Percentiles rank a stretch among this genome's conserved stretches.
Conservation (phyloP, 768 basidiomycete species). For the Tulasnella calospora region DNA sequence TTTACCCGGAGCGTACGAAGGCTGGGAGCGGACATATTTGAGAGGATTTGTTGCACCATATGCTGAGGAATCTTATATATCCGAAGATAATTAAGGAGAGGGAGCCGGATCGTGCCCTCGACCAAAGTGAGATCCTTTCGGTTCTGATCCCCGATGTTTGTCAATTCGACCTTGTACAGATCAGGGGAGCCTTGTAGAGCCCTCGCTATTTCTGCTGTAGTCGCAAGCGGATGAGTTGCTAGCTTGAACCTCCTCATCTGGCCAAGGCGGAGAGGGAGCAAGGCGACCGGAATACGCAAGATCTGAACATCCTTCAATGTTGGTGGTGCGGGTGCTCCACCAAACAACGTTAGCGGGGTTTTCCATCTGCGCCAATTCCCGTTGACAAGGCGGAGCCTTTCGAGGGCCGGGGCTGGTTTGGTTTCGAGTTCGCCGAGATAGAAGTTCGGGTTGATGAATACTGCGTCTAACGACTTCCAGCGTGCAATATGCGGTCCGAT, state of each 20-base stretch:
- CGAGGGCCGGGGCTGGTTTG: background rate
- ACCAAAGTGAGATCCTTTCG: background rate
- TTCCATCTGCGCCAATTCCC: background rate
- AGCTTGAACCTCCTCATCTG: background rate
- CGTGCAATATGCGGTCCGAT: background rate
- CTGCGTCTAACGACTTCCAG: background rate
- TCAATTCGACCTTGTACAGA: background rate
- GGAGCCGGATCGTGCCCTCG: background rate
- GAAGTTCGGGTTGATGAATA: background rate
- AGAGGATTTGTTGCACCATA: no score
- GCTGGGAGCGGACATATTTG: no score
- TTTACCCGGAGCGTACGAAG: background rate
- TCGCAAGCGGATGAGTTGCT: background rate
- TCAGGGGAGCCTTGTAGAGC: background rate
- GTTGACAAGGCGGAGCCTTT: background rate
- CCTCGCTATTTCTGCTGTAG: background rate
- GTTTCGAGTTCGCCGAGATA: background rate
- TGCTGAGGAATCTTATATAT: no score
- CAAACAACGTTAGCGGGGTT: background rate
- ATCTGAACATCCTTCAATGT: background rate
- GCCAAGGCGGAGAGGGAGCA: background rate
- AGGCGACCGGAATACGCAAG: background rate
- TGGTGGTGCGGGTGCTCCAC: background rate
- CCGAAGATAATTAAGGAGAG: background rate
- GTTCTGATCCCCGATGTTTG: background rate